A percentile compares a stretch with the other conserved stretches of the same genome.
These are phyloP conservation scores for Liquidambar formosana DNA, from an alignment of 164 flowering plant species.

Conservation along the genomic window DNA sequence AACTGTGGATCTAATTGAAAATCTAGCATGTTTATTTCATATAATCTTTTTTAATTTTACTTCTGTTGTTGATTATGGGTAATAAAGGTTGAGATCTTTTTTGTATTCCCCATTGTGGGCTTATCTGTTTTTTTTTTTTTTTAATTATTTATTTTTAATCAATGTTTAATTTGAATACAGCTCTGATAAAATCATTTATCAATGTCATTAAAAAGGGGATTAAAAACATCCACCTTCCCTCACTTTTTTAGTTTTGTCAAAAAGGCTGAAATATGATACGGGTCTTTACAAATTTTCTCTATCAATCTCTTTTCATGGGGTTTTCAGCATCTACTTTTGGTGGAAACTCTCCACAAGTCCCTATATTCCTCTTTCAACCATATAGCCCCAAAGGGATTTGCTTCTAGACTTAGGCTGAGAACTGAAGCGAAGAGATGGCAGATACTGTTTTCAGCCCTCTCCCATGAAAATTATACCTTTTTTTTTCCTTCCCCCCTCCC, in stretches of 20 bases:
- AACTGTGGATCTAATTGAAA: constrained; percentile 30
- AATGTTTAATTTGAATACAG: too few relatives aligned
- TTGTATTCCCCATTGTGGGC: not conserved
- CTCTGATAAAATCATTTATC: too few relatives aligned
- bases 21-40: constrained; percentile 9
- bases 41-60: not conserved
- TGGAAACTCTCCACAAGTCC: constrained; percentile 2
- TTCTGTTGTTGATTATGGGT: constrained; percentile 4
- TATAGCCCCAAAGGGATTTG: constrained; percentile 1
- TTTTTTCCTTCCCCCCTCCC: too few relatives aligned
- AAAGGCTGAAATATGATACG: constrained; percentile 21
- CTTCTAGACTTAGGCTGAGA: constrained; percentile 10
- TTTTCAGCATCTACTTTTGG: constrained; percentile 16
- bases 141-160: too few relatives aligned
- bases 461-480: constrained; percentile 17
- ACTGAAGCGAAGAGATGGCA: constrained; percentile 18
- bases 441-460: constrained; percentile 28
- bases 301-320: constrained; percentile 12
- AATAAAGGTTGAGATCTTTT: not conserved
- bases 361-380: constrained; percentile 11
- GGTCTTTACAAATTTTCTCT: constrained; percentile 4
- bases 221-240: constrained; percentile 2
- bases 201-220: not conserved
- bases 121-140: too few relatives aligned
- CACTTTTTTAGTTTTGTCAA: constrained; percentile 26